These are phyloP conservation scores for Tilletia setariae DNA, from an alignment of 1,284 basidiomycete genomes.

Conservation along the genomic window DNA sequence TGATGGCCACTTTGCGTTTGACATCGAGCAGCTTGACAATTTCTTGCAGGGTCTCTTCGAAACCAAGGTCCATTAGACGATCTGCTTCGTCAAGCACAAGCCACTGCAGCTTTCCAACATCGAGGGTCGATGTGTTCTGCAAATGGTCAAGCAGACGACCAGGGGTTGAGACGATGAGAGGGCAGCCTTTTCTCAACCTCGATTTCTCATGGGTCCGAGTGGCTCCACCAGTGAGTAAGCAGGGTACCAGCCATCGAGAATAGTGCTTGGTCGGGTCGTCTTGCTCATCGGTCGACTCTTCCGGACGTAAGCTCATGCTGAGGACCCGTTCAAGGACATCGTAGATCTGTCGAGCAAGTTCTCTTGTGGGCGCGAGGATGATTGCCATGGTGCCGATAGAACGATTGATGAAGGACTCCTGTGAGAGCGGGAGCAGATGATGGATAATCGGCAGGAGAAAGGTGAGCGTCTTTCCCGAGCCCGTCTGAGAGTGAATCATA, in stretches of 20 bases:
- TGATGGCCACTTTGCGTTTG: slow-evolving; percentile 37
- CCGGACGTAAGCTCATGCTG: slow-evolving; percentile 66
- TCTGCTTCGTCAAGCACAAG: slow-evolving; percentile 96
- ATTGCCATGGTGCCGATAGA: slow-evolving; percentile 86
- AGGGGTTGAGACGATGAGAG: slow-evolving; percentile 69
- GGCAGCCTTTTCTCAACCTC: slow-evolving; percentile 68
- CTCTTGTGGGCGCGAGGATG: slow-evolving; percentile 89
- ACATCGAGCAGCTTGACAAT: slow-evolving; percentile 64
- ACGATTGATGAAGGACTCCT: slow-evolving; percentile 66
- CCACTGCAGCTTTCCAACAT: slow-evolving; percentile 90
- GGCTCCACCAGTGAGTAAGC: slow-evolving; percentile 74
- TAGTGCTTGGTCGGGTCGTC: slow-evolving; percentile 59
- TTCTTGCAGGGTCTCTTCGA: slow-evolving; percentile 62
- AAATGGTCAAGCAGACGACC: slow-evolving; percentile 72
- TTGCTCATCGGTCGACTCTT: slow-evolving; percentile 30
- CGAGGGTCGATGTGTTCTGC: slow-evolving; percentile 80
- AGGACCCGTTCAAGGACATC: slow-evolving; percentile 67
- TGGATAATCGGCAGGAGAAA: slow-evolving; percentile 94
- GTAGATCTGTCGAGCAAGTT: slow-evolving; percentile 88
- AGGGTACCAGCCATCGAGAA: slow-evolving; percentile 84
- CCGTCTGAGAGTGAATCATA: slow-evolving; percentile 95
- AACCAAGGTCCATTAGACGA: slow-evolving; percentile 68
- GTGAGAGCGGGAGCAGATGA: slow-evolving; percentile 82
- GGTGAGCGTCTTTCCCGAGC: slow-evolving; percentile 93
- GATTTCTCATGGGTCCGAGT: slow-evolving; percentile 73